Evolutionary conservation across 306 rosid species (phyloP).

Genomic region (Pueraria montana): DNA sequence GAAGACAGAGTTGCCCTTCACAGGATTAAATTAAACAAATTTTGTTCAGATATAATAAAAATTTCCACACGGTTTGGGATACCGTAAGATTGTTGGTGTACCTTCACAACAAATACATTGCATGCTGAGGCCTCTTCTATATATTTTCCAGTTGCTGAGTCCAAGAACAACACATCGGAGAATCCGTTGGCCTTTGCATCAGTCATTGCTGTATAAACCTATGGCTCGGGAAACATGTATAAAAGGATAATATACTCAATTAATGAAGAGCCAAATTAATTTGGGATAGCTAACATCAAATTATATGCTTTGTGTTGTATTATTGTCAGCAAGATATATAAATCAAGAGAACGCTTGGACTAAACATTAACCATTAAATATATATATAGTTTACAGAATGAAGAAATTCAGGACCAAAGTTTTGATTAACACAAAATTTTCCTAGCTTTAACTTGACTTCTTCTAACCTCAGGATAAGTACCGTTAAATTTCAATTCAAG

Average conservation of each 20-base stretch:
- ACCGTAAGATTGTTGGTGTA: slow-evolving; percentile 25
- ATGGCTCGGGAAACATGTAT: not conserved
- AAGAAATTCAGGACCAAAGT: not conserved
- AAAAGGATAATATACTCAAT: not conserved
- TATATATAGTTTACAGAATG: not conserved
- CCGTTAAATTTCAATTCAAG: too few species aligned
- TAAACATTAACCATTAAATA: not conserved
- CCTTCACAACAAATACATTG: slow-evolving; percentile 70
- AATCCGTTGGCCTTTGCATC: slow-evolving; percentile 63
- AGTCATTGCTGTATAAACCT: slow-evolving; percentile 52
- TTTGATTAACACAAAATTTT: not conserved
- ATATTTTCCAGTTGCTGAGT: slow-evolving; percentile 59
- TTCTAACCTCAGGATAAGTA: too few species aligned
- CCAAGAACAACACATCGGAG: slow-evolving; percentile 69
- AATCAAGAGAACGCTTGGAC: not conserved
- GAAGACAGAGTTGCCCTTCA: slow-evolving; percentile 60
- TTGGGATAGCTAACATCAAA: too few species aligned
- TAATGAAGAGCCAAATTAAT: not conserved
- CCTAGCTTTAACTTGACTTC: not conserved
- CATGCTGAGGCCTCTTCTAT: slow-evolving; percentile 59
- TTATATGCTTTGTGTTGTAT: too few species aligned
- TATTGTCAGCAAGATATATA: not conserved
- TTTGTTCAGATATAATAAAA: not conserved
- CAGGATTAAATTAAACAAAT: not conserved
- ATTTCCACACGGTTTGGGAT: slow-evolving; percentile 1